Evolutionary conservation across 2,329 filamentous ascomycete genomes (phyloP), one percentile per base, ranked within the genome.

Genomic region (Epichloe sibirici): DNA sequence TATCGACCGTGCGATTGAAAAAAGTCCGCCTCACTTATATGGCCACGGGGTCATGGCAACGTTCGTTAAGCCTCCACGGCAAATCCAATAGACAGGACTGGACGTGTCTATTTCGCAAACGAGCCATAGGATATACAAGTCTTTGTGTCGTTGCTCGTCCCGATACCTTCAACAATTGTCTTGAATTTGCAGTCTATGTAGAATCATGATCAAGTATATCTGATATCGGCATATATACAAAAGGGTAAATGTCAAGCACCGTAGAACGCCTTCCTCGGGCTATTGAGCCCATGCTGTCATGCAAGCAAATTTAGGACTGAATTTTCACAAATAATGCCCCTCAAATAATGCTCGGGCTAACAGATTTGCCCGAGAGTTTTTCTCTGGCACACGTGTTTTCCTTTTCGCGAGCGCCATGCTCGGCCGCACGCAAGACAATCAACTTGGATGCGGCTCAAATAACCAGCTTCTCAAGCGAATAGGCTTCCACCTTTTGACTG

Each of bases 401-500:
- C 15, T 13, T 40, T 38, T 9, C 45, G 28, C 9, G 8, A 48
- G 23, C 47, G 21, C 25, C 17, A 46, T 46, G 42, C 21, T 46
- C 48, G 31, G 44, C 44, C 38, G 39, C 44, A 51, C 38, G 1
- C n/a, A 39, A 1, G 15, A 35, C 13, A 15, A 17, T 3, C 8
- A 21, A 11, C 42, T 40, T 25, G 9, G 21, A 42, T 52, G 56
- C 55, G 57, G 62, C 55, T 71, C 75, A 88, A 61, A 89, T 72
- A 50, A 77, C 68, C 60, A 95, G 82, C 68, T 82, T 81, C 71
- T 95, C 89, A 58, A 91, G 77, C 46, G 86, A 88, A 71, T 96
- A 95, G 58, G 84, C 81, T 52, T 86, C 86, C 56, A 90, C 85
- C 65, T 83, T 84, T 70, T 87, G 86, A 64, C 86, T 88, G 63